Evolutionary conservation across 345 rosid genomes (phyloP).

Genomic region (Dovyalis caffra): DNA sequence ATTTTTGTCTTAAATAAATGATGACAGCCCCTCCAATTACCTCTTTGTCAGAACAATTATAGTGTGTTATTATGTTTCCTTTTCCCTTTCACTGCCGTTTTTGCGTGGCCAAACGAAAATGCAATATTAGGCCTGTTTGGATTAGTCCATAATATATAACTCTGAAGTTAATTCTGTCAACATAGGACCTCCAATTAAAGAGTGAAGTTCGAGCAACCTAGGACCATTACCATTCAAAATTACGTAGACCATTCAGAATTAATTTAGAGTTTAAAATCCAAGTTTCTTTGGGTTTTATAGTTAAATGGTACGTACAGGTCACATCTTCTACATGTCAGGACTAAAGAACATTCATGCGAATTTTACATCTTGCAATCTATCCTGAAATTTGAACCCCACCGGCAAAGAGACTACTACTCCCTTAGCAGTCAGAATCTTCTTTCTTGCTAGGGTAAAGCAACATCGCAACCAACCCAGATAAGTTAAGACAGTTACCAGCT

Average conservation of each 20-base stretch:
- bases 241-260: neutral
- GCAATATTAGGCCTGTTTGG: neutral
- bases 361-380: too few species aligned
- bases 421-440: neutral
- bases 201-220: neutral
- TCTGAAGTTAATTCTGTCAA: neutral
- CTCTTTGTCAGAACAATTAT: neutral
- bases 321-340: too few species aligned
- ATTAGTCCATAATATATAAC: neutral
- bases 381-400: too few species aligned
- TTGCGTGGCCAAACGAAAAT: neutral
- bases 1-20: neutral
- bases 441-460: neutral
- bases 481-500: neutral
- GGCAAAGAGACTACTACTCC: neutral
- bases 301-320: neutral
- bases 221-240: neutral
- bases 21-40: neutral
- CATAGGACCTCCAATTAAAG: neutral
- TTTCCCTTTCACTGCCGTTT: neutral
- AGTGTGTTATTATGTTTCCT: neutral
- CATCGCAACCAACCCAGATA: neutral
- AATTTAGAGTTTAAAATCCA: too few species aligned
- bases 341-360: too few species aligned
- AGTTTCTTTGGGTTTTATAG: neutral